These are phyloP conservation scores for Metschnikowia colocasiae DNA, from an alignment of 805 yeast species.

Conservation along the genomic window DNA sequence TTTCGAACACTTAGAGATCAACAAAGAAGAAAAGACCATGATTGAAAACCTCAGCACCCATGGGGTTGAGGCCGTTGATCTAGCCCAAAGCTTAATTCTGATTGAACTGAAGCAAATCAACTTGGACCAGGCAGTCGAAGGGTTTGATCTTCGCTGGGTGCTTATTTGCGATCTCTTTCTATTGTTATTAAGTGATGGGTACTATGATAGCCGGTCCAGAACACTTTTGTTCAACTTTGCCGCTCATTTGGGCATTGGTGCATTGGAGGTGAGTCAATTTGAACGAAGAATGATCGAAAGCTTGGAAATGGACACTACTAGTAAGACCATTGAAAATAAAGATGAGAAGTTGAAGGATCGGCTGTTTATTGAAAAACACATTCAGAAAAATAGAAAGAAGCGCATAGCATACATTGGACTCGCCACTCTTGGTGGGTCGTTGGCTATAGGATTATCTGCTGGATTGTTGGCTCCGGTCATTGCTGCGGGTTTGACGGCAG, in stretches of 20 bases:
- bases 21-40: slow-evolving; percentile 78
- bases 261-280: slow-evolving; percentile 79
- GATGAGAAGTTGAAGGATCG: slow-evolving; percentile 77
- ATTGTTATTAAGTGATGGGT: slow-evolving; percentile 73
- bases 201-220: slow-evolving; percentile 86
- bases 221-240: slow-evolving; percentile 73
- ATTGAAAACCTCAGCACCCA: slow-evolving; percentile 81
- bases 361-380: slow-evolving; percentile 64
- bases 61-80: slow-evolving; percentile 72
- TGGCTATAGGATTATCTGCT: slow-evolving; percentile 91
- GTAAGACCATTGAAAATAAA: slow-evolving; percentile 53
- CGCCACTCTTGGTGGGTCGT: slow-evolving; percentile 94
- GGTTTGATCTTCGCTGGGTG: slow-evolving; percentile 83
- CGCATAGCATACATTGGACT: slow-evolving; percentile 85
- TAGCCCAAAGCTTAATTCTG: slow-evolving; percentile 57
- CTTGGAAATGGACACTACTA: slow-evolving; percentile 68
- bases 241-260: slow-evolving; percentile 48
- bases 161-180: slow-evolving; percentile 86
- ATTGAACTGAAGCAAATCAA: slow-evolving; percentile 21
- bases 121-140: slow-evolving; percentile 15
- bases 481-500: slow-evolving; percentile 98
- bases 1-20: slow-evolving; percentile 76
- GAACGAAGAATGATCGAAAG: slow-evolving; percentile 90
- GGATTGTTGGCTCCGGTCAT: slow-evolving; percentile 96
- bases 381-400: slow-evolving; percentile 60